phyloP scores from a whole-genome alignment of 192 early-diverging fungal species.

The Backusella australiensis region DNA sequence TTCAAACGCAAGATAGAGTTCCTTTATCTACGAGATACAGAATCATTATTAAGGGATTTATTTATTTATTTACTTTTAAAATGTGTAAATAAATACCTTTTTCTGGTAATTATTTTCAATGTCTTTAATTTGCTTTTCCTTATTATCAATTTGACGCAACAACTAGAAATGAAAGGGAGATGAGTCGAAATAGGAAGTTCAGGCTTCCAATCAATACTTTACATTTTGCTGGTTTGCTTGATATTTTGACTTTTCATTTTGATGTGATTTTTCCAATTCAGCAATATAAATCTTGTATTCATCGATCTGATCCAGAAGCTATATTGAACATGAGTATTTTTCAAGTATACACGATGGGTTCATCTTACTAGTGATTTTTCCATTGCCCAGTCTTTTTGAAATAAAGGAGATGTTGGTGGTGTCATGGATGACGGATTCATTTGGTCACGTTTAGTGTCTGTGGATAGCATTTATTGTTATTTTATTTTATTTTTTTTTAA shows the following conservation, averaged over 20 bases:
- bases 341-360: neutral
- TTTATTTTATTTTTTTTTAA: neutral
- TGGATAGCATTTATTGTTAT: neutral
- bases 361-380: constrained; percentile 15
- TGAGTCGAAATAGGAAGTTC: neutral
- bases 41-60: neutral
- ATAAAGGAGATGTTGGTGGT: neutral
- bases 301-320: neutral
- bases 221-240: neutral
- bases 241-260: neutral
- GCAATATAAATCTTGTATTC: neutral
- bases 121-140: neutral
- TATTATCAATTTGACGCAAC: constrained; percentile 13
- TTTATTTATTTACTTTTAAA: neutral
- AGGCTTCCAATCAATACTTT: neutral
- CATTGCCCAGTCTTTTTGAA: constrained; percentile 18
- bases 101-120: neutral
- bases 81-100: neutral
- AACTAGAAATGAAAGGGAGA: neutral
- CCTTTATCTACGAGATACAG: neutral
- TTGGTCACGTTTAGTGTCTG: neutral
- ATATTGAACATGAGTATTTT: neutral
- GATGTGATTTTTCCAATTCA: neutral
- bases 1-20: neutral
- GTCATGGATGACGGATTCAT: neutral